Conservation (phyloP, 2,329 filamentous ascomycete species). For the Huntiella bhutanensis region DNA sequence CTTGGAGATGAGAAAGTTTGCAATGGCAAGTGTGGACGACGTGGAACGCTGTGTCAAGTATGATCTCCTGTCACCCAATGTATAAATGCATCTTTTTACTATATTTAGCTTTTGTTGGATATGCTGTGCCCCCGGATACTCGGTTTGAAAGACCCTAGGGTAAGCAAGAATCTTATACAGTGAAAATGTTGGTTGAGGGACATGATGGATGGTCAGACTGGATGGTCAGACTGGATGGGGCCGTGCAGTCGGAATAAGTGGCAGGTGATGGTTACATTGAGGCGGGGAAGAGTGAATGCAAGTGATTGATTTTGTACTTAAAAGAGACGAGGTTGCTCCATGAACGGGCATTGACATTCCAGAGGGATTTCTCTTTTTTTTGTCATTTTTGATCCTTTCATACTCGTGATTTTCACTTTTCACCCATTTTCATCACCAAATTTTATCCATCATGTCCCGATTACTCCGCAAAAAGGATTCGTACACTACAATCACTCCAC, state of each 20-base stretch:
- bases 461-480: slow-evolving; percentile 40
- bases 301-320: too few relatives aligned
- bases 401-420: background rate
- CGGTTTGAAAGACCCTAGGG: too few relatives aligned
- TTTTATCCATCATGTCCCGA: slow-evolving; percentile 20
- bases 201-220: too few relatives aligned
- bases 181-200: too few relatives aligned
- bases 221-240: too few relatives aligned
- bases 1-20: slow-evolving; percentile 69
- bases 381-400: background rate
- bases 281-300: too few relatives aligned
- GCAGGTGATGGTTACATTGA: too few relatives aligned
- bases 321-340: too few relatives aligned
- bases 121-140: too few relatives aligned
- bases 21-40: slow-evolving; percentile 79
- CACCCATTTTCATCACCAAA: background rate
- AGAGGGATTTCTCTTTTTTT: background rate
- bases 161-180: too few relatives aligned
- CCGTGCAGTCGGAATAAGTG: too few relatives aligned
- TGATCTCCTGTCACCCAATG: slow-evolving; percentile 71
- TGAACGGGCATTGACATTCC: too few relatives aligned
- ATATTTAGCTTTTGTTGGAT: background rate
- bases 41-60: slow-evolving; percentile 83
- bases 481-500: slow-evolving; percentile 51
- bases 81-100: slow-evolving; percentile 26